Base-by-base conservation (phyloP, 2,329 filamentous ascomycete species). In the Pyrenophora seminiperda region DNA sequence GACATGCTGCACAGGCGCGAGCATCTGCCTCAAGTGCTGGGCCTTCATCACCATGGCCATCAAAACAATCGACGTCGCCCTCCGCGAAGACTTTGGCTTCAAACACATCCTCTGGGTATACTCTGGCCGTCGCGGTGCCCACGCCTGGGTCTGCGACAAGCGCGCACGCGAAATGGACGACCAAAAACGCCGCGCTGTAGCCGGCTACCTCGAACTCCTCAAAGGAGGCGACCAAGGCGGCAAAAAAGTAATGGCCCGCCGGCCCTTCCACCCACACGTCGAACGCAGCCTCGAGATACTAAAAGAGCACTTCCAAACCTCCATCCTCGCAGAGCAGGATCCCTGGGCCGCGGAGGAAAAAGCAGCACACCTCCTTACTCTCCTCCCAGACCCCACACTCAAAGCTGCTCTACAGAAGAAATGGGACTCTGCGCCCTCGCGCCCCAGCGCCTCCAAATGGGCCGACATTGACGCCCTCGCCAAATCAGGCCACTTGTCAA, bases 101-200 rank as follows among this genome's bases (percentile, higher is more conserved):
- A 86, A 89, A 69, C 93, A 99, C 74, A 93, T 99, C 67, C 82
- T 99, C 73, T 99, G 94, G 94, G 92, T 99, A 5, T 99, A 99
- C 75, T 99, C 94, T 0, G 94, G 94, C 62, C 88, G 94, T 74
- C 85, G 94, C 81, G 94, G 94, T 77, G 92, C 90, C 22, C 94
- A 99, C 85, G 94, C 94, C 5, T 99, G 94, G 94, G 89, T 99
- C 9, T 97, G 93, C 70, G 94, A 99, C 72, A 90, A 88, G 68
- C 86, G 87, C 49, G 94, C 92, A 0, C 84, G 94, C 49, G 81
- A 81, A 27, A 83, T 99, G 78, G 89, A 96, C 58, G 94, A 99
- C 65, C 83, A 88, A 62, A 91, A 90, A 74, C 84, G 94, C 47
- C 85, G 85, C 61, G 89, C 92, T 0, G 87, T 99, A 54, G 91